Percentiles rank a stretch among this genome's conserved stretches.
These are phyloP conservation scores for Solanum pimpinellifolium DNA, from an alignment of 257 asterid genomes.

Conservation along the genomic window DNA sequence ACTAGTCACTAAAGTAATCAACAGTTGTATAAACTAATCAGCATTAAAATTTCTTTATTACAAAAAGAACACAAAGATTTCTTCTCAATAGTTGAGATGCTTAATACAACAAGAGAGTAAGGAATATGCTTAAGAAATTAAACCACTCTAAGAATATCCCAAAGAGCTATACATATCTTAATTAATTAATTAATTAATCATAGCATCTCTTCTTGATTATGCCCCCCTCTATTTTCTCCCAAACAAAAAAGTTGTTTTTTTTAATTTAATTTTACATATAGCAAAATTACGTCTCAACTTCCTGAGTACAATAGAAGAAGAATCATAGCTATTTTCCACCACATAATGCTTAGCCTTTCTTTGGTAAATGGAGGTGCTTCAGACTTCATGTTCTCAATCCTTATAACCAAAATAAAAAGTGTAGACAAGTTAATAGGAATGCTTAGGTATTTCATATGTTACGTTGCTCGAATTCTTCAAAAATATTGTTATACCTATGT, in stretches of 20 bases:
- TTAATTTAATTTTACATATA: neutral
- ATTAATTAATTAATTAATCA: neutral
- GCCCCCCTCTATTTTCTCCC: neutral
- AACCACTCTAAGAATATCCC: constrained; percentile 1
- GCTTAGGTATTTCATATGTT: too few species aligned
- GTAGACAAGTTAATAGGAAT: neutral
- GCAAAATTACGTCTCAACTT: neutral
- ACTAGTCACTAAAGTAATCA: neutral
- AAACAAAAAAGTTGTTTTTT: neutral
- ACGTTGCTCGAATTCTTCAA: neutral
- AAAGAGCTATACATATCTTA: neutral
- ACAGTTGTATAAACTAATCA: neutral
- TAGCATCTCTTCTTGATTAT: neutral
- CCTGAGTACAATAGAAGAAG: constrained; percentile 15
- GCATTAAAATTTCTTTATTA: neutral
- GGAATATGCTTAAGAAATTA: constrained; percentile 13
- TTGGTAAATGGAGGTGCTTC: constrained; percentile 13
- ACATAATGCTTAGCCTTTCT: neutral
- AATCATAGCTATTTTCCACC: constrained; percentile 20
- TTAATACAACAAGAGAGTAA: constrained; percentile 22
- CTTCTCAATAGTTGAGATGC: neutral
- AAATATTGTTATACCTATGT: neutral
- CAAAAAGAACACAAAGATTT: neutral
- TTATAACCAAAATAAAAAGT: neutral
- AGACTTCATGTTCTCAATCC: constrained; percentile 15